phyloP scores from a whole-genome alignment of 352 stramenopile species.

The Phytophthora aleatoria region DNA sequence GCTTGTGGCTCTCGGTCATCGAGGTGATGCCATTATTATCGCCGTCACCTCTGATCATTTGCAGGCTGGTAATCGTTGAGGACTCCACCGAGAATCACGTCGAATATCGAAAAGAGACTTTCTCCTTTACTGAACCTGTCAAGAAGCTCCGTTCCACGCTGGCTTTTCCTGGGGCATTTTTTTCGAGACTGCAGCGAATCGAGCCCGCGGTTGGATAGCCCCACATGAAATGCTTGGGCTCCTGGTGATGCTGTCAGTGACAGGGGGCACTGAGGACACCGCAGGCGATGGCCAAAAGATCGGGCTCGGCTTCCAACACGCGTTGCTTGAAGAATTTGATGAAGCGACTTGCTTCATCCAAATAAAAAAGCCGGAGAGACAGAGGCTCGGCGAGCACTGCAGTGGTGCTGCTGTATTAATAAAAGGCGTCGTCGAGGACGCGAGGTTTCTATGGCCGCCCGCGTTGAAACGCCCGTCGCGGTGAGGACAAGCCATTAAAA shows the following conservation, averaged over 20 bases:
- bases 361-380: slow-evolving; percentile 29
- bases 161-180: slow-evolving; percentile 19
- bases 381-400: slow-evolving; percentile 10
- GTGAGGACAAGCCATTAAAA: slow-evolving; percentile 17
- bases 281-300: slow-evolving; percentile 2
- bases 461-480: slow-evolving; percentile 21
- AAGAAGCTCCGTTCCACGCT: slow-evolving; percentile 9
- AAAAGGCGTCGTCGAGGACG: slow-evolving; percentile 9
- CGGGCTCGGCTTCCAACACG: not conserved
- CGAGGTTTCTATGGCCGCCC: slow-evolving; percentile 16
- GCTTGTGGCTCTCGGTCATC: too few relatives aligned
- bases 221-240: slow-evolving; percentile 10
- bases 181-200: slow-evolving; percentile 20
- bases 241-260: not conserved
- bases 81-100: slow-evolving; percentile 23
- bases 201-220: slow-evolving; percentile 1
- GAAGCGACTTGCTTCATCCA: not conserved
- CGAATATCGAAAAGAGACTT: slow-evolving; percentile 17
- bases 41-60: not conserved
- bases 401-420: slow-evolving; percentile 1
- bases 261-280: not conserved
- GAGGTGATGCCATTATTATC: too few relatives aligned
- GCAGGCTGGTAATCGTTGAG: slow-evolving; percentile 21
- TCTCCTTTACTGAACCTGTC: slow-evolving; percentile 16
- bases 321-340: not conserved